Evolutionary conservation across 176 grass and related monocot genomes (phyloP).

Genomic region (Eragrostis curvula): DNA sequence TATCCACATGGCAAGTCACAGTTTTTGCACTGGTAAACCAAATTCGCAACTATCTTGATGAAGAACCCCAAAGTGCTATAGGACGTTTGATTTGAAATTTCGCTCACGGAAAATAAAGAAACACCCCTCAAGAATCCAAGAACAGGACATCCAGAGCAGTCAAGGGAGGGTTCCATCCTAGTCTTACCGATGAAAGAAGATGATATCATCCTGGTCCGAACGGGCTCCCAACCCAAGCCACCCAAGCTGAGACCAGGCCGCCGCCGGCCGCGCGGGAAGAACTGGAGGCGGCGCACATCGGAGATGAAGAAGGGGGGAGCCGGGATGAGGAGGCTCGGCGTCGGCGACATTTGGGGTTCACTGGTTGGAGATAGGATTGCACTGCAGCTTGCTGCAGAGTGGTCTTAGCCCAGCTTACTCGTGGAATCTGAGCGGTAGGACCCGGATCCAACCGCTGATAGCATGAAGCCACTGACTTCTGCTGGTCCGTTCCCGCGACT

Average conservation of each 20-base stretch:
- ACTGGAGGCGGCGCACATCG: constrained; percentile 17
- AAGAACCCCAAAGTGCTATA: no score
- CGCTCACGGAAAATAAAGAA: no score
- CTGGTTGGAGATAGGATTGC: constrained; percentile 11
- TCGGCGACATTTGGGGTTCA: constrained; percentile 22
- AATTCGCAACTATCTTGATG: no score
- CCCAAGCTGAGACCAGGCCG: background rate
- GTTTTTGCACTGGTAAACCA: no score
- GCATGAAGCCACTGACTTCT: background rate
- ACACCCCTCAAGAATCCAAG: background rate
- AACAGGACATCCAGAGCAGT: background rate
- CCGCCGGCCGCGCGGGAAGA: background rate
- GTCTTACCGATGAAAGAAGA: constrained; percentile 18
- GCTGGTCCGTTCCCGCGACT: background rate
- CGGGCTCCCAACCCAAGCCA: background rate
- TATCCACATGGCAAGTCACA: no score
- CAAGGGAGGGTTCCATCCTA: background rate
- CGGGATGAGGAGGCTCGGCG: constrained; percentile 18
- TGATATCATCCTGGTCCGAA: background rate
- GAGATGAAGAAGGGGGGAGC: constrained; percentile 18
- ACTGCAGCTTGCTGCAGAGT: background rate
- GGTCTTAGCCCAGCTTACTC: background rate
- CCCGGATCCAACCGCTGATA: background rate
- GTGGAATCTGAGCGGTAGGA: background rate
- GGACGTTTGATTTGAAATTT: no score